Evolutionary conservation across 2,329 filamentous ascomycete genomes (phyloP).

Genomic region (Penicillium sp.): DNA sequence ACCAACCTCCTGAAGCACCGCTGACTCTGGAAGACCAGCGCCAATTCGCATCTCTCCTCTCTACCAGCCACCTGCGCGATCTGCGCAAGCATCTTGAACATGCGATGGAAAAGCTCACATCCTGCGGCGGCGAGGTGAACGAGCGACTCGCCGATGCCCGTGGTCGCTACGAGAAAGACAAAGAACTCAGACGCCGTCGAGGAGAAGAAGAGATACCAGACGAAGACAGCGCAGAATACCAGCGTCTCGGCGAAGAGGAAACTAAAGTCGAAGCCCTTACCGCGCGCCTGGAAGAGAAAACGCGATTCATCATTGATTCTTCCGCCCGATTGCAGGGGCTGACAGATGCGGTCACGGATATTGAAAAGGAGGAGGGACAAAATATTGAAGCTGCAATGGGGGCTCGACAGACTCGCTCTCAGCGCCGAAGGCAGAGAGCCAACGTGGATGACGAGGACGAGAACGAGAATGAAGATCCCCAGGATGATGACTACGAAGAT

Average conservation of each 20-base stretch:
- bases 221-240: conserved; percentile 31
- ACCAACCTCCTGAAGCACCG: conserved; percentile 56
- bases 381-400: conserved; percentile 33
- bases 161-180: conserved; percentile 38
- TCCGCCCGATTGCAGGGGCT: conserved; percentile 50
- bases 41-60: conserved; percentile 49
- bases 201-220: conserved; percentile 24
- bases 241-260: conserved; percentile 45
- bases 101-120: conserved; percentile 51
- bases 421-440: conserved; percentile 19
- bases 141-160: conserved; percentile 51
- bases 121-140: conserved; percentile 57
- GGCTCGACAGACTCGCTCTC: conserved; percentile 29
- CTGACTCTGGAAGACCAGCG: conserved; percentile 52
- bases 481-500: conserved; percentile 47
- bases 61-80: conserved; percentile 43
- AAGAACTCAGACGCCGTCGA: conserved; percentile 29
- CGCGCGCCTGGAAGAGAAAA: conserved; percentile 57
- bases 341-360: conserved; percentile 45
- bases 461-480: conserved; percentile 38
- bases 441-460: conserved; percentile 34
- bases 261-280: conserved; percentile 56
- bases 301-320: conserved; percentile 61
- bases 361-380: conserved; percentile 43
- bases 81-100: conserved; percentile 53